These are phyloP conservation scores for Saksenaea vasiformis DNA, from an alignment of 371 early-diverging fungal genomes.

Conservation along the genomic window DNA sequence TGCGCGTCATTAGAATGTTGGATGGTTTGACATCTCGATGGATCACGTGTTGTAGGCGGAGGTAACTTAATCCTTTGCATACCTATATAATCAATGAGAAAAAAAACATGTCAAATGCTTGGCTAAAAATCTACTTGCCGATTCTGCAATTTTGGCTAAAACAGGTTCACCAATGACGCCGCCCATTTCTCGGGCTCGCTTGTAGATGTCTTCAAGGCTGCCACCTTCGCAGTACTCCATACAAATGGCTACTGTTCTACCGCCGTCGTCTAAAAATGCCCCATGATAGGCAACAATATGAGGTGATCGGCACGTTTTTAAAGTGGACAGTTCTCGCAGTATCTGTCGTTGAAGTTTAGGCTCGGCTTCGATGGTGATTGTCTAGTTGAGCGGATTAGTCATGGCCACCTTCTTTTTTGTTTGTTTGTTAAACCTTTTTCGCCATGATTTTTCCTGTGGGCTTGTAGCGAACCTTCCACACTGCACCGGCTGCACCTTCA, in stretches of 20 bases:
- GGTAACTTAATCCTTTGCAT: conserved; percentile 73
- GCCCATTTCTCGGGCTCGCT: conserved; percentile 58
- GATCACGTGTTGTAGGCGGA: conserved; percentile 76
- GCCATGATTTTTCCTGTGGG: conserved; percentile 90
- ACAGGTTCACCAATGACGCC: conserved; percentile 73
- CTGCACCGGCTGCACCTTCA: conserved; percentile 92
- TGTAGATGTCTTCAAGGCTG: conserved; percentile 78
- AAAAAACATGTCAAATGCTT: not conserved
- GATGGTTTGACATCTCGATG: conserved; percentile 94
- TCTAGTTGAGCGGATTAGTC: conserved; percentile 28
- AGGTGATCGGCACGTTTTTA: conserved; percentile 84
- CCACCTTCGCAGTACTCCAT: conserved; percentile 92
- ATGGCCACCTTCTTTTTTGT: conserved; percentile 15
- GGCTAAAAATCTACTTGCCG: conserved; percentile 40
- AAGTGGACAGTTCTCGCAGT: conserved; percentile 82
- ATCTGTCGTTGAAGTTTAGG: conserved; percentile 77
- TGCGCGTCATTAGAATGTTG: conserved; percentile 82
- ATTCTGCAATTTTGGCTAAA: conserved; percentile 73
- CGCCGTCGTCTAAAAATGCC: conserved; percentile 84
- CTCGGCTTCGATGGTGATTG: conserved; percentile 62
- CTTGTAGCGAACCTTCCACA: conserved; percentile 76
- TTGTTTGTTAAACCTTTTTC: conserved; percentile 67
- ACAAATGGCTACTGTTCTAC: conserved; percentile 82
- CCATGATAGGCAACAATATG: conserved; percentile 93
- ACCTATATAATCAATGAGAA: conserved; percentile 34